Evolutionary conservation across 352 stramenopile genomes (phyloP).

Genomic region (Pythium folliculosum): DNA sequence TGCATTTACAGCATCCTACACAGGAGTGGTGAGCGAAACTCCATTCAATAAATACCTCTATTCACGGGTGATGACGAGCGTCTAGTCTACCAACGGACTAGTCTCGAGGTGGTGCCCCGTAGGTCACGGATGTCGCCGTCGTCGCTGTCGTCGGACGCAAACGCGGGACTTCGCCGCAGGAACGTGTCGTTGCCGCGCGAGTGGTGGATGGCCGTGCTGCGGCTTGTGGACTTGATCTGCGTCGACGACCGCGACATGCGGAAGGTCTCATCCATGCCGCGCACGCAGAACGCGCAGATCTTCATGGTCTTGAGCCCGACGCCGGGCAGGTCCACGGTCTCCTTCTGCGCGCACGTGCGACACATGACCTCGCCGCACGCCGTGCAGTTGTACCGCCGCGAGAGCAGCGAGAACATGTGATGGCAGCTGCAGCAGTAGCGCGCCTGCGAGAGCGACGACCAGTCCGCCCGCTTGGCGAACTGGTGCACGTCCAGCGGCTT

Average conservation of each 20-base stretch:
- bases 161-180: neutral
- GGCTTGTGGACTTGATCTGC: neutral
- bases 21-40: neutral
- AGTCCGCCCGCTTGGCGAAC: slow-evolving; percentile 15
- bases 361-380: slow-evolving; percentile 28
- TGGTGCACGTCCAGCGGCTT: slow-evolving; percentile 19
- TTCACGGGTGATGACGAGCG: neutral
- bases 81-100: slow-evolving; percentile 13
- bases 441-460: slow-evolving; percentile 14
- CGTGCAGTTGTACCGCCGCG: slow-evolving; percentile 25
- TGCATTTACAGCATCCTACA: neutral
- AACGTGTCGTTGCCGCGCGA: neutral
- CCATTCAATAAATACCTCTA: slow-evolving; percentile 12
- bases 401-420: slow-evolving; percentile 20
- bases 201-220: slow-evolving; percentile 6
- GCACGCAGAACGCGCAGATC: slow-evolving; percentile 33
- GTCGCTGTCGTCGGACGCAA: neutral
- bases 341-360: slow-evolving; percentile 20
- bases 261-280: slow-evolving; percentile 22
- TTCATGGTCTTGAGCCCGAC: slow-evolving; percentile 35
- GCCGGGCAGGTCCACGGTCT: slow-evolving; percentile 33
- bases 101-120: slow-evolving; percentile 3
- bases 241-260: slow-evolving; percentile 14
- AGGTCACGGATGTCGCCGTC: slow-evolving; percentile 5
- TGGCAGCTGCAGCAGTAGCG: slow-evolving; percentile 27